Evolutionary conservation across 225 moss, liverwort and hornwort genomes (phyloP), one percentile per base, ranked within the genome.

Genomic region (Anthoceros angustus): DNA sequence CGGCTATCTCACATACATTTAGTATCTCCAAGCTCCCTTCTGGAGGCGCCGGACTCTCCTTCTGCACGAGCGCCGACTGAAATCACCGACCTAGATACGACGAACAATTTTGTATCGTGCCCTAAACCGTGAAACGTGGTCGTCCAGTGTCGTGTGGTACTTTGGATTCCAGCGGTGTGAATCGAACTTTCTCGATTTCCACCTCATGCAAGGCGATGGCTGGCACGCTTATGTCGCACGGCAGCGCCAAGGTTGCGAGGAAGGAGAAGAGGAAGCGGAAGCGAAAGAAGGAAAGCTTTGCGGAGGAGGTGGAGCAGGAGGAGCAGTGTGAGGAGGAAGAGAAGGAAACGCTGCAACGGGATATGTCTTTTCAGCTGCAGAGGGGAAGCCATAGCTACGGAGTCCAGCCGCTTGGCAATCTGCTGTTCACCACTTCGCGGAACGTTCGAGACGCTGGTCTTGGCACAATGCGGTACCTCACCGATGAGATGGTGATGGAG

Each of bases 341-440:
- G 55, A 1, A 55, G 55, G 32, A 32, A 32, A 32, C 4, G 32
- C 32, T 32, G 32, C 32, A 32, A 4, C 32, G 32, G 32, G 32
- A 70, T 48, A 42, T 64, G 18, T 40, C 72, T 7, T 91, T 85
- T 70, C 72, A 80, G 25, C 71, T 95, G 42, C 81, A 88, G 63
- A 85, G 78, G 62, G 90, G 90, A 66, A 70, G 74, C 10, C 86
- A 80, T 64, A 74, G 83, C 68, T 90, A 95, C 62, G 86, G 95
- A 32, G 82, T 91, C 48, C 88, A 95, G 74, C 95, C 95, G 0
- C 64, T 95, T 40, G 95, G 91, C 8, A 95, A 95, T 72, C 80
- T 88, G 25, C 75, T 95, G 1, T 64, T 86, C 4, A 75, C 83
- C 43, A 42, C 75, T 41, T 82, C 79, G 18, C 43, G 63, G 9